phyloP scores from a whole-genome alignment of 768 basidiomycete species.

The Kwoniella mangroviensis region DNA sequence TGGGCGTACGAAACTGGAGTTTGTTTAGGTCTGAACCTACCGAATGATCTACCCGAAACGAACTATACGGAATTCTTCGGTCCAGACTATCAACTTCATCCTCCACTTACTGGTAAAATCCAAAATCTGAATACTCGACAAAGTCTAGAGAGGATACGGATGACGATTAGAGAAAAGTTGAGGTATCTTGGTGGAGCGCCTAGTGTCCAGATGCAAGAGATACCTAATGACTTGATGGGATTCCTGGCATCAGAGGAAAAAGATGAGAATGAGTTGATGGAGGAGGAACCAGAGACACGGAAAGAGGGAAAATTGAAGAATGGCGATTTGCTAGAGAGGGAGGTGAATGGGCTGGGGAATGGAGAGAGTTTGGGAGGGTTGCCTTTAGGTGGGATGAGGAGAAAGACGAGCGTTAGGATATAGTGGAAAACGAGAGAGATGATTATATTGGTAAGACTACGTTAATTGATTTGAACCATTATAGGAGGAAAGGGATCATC shows the following conservation, averaged over 20 bases:
- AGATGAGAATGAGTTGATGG: constrained; percentile 68
- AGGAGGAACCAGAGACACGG: constrained; percentile 54
- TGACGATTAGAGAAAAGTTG: constrained; percentile 81
- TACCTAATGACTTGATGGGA: constrained; percentile 84
- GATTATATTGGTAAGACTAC: too few species aligned
- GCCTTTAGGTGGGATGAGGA: neutral
- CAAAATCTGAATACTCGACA: constrained; percentile 88
- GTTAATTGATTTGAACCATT: too few species aligned
- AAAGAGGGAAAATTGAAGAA: constrained; percentile 9
- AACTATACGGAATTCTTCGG: constrained; percentile 92
- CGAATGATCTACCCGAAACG: constrained; percentile 80
- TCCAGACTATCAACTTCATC: constrained; percentile 90
- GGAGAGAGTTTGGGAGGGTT: constrained; percentile 2
- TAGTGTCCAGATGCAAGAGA: constrained; percentile 94
- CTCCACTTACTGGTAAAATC: constrained; percentile 74
- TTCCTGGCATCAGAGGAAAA: constrained; percentile 71
- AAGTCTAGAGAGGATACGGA: constrained; percentile 83
- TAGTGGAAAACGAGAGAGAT: neutral
- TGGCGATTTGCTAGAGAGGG: constrained; percentile 19
- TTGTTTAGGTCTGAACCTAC: constrained; percentile 76
- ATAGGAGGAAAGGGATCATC: too few species aligned
- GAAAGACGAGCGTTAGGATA: constrained; percentile 2
- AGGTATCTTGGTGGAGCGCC: constrained; percentile 93
- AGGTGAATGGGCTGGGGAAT: constrained; percentile 12
- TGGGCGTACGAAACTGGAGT: constrained; percentile 99